phyloP scores from a whole-genome alignment of 2,329 filamentous ascomycete genomes.

The Pyrenophora tritici-repentis region DNA sequence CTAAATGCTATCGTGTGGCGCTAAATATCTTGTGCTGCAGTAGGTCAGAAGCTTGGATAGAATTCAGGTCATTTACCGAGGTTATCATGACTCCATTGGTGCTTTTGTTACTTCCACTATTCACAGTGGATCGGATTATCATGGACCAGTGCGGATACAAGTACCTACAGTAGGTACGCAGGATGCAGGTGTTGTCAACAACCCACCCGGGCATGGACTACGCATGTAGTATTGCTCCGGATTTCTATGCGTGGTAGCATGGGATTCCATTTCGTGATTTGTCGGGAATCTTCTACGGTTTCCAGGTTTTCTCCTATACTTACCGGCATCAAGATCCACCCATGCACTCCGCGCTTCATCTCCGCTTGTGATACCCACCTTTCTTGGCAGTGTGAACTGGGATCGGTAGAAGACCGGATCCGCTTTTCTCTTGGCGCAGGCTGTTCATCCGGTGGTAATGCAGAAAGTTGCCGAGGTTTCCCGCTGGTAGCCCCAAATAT shows the following conservation, averaged over 20 bases:
- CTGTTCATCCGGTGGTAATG: constrained; percentile 12
- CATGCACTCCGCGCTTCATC: constrained; percentile 9
- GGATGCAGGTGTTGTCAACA: too few species aligned
- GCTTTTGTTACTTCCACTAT: too few species aligned
- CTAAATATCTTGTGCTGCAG: too few species aligned
- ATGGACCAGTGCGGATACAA: too few species aligned
- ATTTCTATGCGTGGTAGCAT: background rate
- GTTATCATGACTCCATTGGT: too few species aligned
- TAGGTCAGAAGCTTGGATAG: too few species aligned
- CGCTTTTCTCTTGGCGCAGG: constrained; percentile 4
- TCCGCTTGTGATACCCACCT: constrained; percentile 7
- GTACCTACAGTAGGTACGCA: too few species aligned
- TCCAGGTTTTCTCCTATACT: background rate
- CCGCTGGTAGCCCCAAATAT: constrained; percentile 1
- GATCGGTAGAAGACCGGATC: constrained; percentile 8
- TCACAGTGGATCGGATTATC: too few species aligned
- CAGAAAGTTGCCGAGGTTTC: constrained; percentile 8
- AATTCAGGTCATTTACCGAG: too few species aligned
- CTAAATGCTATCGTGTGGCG: too few species aligned
- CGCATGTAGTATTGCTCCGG: background rate
- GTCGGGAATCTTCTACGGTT: background rate
- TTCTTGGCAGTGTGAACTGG: constrained; percentile 6
- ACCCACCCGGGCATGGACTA: background rate
- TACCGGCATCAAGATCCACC: constrained; percentile 6
- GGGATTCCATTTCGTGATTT: background rate